Evolutionary conservation across 805 yeast species (phyloP).

Genomic region (Starmerella cellae): DNA sequence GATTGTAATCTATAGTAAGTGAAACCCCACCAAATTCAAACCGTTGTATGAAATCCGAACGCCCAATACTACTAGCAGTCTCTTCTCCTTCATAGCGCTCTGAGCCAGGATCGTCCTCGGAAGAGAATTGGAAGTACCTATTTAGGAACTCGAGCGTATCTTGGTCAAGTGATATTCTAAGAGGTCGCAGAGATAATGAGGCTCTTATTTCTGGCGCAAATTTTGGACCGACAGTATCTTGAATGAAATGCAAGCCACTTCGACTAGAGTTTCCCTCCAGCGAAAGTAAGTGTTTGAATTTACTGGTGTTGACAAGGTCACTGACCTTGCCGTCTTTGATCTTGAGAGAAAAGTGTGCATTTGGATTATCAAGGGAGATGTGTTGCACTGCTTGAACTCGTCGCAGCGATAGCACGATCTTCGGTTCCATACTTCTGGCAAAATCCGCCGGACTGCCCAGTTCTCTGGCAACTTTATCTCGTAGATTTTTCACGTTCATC

Average conservation of each 20-base stretch:
- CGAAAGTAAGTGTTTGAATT: constrained; percentile 4
- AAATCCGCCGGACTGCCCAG: constrained; percentile 25
- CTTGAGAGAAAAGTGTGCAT: neutral
- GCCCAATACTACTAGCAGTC: constrained; percentile 35
- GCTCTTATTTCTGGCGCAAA: constrained; percentile 10
- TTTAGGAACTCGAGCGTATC: constrained; percentile 77
- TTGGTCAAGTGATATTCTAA: constrained; percentile 79
- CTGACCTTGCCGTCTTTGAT: constrained; percentile 7
- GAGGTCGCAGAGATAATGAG: constrained; percentile 40
- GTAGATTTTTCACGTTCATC: constrained; percentile 32
- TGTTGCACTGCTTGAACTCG: constrained; percentile 27
- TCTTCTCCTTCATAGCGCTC: neutral
- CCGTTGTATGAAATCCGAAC: constrained; percentile 47
- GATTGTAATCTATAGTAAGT: constrained; percentile 76
- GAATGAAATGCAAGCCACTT: neutral
- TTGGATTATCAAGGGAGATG: neutral
- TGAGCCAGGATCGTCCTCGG: constrained; percentile 31
- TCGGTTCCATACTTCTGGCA: constrained; percentile 15
- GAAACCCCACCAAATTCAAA: constrained; percentile 38
- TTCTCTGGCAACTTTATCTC: constrained; percentile 42
- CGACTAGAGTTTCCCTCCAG: neutral
- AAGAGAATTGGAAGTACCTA: constrained; percentile 61
- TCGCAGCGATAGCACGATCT: constrained; percentile 24
- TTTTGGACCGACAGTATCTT: constrained; percentile 1
- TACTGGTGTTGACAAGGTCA: constrained; percentile 9